Evolutionary conservation across 176 grass and related monocot species (phyloP), one percentile per base, ranked within the genome.

Genomic region (Oryza glaberrima): DNA sequence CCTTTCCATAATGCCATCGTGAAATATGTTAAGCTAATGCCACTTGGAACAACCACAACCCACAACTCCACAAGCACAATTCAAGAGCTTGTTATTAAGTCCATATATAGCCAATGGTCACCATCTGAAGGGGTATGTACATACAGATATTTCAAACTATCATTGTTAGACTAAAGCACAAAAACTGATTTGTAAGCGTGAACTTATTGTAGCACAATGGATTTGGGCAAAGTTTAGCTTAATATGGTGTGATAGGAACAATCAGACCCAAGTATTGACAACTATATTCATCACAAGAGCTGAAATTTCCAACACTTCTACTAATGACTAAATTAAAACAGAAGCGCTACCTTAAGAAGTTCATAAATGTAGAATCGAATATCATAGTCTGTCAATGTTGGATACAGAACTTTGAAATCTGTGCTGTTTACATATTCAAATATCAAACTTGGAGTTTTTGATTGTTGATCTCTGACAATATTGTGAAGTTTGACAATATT

Each of bases 301-400:
- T 71, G 22, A 43, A 60, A 46, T 11, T 78, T 78, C 63, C 51
- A 72, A 32, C 38, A 36, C 2, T 51, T 67, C 60, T 38, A 75
- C 81, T 45, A 70, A 35, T 44, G 6, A 45, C 52, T 52, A 44
- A 77, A 66, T 5, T 65, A 36, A 48, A 58, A 23, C 8, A 82
- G 19, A 58, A 70, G 26, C 3, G 19, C 38, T 86, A 93, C 92
- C 89, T 94, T 94, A 63, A 94, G 92, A 87, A 94, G 92, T 82
- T 94, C 92, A 79, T 94, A 94, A 32, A 94, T 89, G 78, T 94
- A 94, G 84, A 91, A 94, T 43, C 92, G 89, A 45, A 94, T 94
- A 63, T 94, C 92, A 87, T 94, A 94, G 63, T 94, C 92, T 81
- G 92, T 91, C 68, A 94, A 84, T 47, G 92, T 94, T 45, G 92